Base-by-base conservation (phyloP, 2,329 filamentous ascomycete species). In the Claviceps digitariae region DNA sequence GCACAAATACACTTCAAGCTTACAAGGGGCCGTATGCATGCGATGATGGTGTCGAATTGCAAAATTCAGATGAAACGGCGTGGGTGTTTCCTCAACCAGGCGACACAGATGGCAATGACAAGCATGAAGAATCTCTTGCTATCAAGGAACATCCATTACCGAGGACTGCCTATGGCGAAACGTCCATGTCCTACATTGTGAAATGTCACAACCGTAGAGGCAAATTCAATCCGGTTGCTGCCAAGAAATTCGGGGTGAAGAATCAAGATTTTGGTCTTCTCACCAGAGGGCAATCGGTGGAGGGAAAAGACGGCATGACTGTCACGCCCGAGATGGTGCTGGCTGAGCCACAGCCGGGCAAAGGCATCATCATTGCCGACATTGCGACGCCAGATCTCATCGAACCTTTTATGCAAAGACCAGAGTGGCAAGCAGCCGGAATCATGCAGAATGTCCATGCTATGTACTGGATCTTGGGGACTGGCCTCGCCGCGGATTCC, bases 291-390 rank as follows among this genome's bases (percentile, higher is more conserved):
- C 58, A 83, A 57, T 82, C 67, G 48, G 82, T 93, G 1, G 69
- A 72, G 52, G 82, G 80, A 25, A 70, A 74, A 15, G 77, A 84
- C 60, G 90, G 88, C 4, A 74, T 73, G 7, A 77, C 76, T 0
- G 79, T 98, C 31, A 93, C 84, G 0, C 85, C 91, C 1, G 86
- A 93, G 0, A 93, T 95, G 84, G 90, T 97, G 1, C 64, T 98
- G 51, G 88, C 78, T 1, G 73, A 82, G 12, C 69, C 76, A 3
- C 76, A 82, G 53, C 74, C 78, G 6, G 90, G 90, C 12, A 79
- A 75, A 53, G 90, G 88, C 2, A 75, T 95, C 57, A 85, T 87
- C 9, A 74, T 98, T 8, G 73, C 94, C 43, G 90, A 97, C 60
- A 67, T 98, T 8, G 87, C 89, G 1, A 78, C 83, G 15, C 57